Evolutionary conservation across 73 alveolate genomes (phyloP), one percentile per base, ranked within the genome.

Genomic region (Halteria grandinella): DNA sequence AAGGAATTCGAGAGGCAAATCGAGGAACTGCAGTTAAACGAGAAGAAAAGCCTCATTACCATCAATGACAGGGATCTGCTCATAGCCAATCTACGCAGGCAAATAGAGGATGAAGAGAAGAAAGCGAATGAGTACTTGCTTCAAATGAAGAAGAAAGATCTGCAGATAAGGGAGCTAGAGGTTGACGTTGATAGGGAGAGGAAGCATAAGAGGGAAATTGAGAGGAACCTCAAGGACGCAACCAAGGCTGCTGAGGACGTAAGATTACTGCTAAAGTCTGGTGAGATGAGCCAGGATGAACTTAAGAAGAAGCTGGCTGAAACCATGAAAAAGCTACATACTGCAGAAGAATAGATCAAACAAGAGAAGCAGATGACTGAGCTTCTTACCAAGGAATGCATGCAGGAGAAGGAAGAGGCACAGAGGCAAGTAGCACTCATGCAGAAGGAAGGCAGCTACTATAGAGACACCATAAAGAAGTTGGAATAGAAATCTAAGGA

Each of bases 201-300:
- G 14, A 7, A 62, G 40, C 40, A 40, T 36, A 62, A 41, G 23
- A 14, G 40, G 3, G 60, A 62, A n/a, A 2, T 39, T 4, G 78
- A 62, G 45, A 62, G 43, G 45, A 15, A 40, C n/a, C 78, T 62
- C 15, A 62, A 62, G 59, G 85, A 71, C 3, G 15, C 53, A 10
- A 51, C 28, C 51, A 58, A 31, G 5, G 31, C 29, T n/a, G 55
- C 36, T 11, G 73, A 49, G 11, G 15, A 39, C 15, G 28, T 48
- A 51, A 36, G 31, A 21, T 73, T 48, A 12, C n/a, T 71, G 51
- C 32, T 71, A 15, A 33, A 69, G 24, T 47, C 62, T 12, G 2
- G 27, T 11, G 15, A 54, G 44, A 18, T 11, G 5, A 21, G 55
- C 29, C 41, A 71, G 31, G 85, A 71, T 15, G 58, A 71, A 23